These are phyloP conservation scores for Geotrichum phurueaensis DNA, from an alignment of 1,139 yeast genomes.

Conservation along the genomic window DNA sequence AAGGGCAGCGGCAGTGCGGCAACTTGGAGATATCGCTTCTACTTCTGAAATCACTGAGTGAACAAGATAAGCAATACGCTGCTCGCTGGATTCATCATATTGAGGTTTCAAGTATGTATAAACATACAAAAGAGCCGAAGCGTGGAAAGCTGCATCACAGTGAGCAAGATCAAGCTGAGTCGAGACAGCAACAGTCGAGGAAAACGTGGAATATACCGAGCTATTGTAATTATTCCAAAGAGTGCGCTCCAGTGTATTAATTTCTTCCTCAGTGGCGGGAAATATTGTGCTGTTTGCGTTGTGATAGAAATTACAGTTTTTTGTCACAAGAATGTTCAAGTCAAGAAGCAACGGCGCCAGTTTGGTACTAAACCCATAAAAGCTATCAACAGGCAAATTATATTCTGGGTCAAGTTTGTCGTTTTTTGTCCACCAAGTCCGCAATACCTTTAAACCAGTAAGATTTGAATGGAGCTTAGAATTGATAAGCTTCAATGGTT, in stretches of 20 bases:
- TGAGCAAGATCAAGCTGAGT: constrained; percentile 15
- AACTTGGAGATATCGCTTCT: constrained; percentile 14
- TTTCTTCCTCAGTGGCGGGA: constrained; percentile 8
- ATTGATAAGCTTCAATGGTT: constrained; percentile 3
- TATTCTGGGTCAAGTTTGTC: constrained; percentile 16
- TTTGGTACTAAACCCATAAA: constrained; percentile 17
- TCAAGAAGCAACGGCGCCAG: constrained; percentile 16
- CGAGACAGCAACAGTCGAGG: background rate
- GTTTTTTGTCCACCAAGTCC: constrained; percentile 16
- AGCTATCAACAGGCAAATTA: constrained; percentile 16
- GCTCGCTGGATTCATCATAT: background rate
- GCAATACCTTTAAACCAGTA: constrained; percentile 7
- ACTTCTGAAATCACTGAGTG: constrained; percentile 11
- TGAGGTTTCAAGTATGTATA: constrained; percentile 15
- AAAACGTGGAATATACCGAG: constrained; percentile 5
- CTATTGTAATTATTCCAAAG: constrained; percentile 12
- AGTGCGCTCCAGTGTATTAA: constrained; percentile 8
- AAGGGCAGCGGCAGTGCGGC: constrained; percentile 18
- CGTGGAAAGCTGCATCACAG: constrained; percentile 17
- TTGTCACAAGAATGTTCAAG: constrained; percentile 10
- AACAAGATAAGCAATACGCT: constrained; percentile 10
- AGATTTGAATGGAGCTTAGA: constrained; percentile 12
- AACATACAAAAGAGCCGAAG: constrained; percentile 15
- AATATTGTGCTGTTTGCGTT: background rate
- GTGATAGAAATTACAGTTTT: background rate